Evolutionary conservation across 202 grass and related monocot species (phyloP), one percentile per base, ranked within the genome.

Genomic region (Musa balbisiana): DNA sequence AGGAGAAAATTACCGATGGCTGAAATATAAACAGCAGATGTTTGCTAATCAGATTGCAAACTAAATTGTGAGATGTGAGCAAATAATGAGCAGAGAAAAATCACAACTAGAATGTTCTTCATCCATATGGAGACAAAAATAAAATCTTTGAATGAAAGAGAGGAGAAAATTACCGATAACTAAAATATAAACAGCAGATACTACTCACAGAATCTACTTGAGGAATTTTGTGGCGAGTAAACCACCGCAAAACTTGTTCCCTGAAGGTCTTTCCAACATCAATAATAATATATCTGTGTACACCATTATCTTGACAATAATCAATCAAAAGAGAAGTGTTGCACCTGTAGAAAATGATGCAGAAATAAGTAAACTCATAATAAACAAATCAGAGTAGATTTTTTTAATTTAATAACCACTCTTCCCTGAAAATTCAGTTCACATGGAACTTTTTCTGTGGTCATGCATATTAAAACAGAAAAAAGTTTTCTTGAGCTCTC

Each of bases 251-350:
- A 78, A 97, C 90, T 91, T 97, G 93, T 75, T 97, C 93, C 73
- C 90, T 81, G 78, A 97, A 93, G 76, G 81, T 91, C 72, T 97
- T 97, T 77, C 93, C 93, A 65, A 86, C 88, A 82, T 97, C 93
- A 22, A 97, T 93, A 16, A 87, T 78, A 65, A 97, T 91, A 82
- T 97, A 93, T 29, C 79, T 85, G 75, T 87, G 93, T 64, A 55
- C 67, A 69, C 71, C 86, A 65, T 86, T 84, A 85, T 86, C 86
- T 84, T 85, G 88, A 73, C 82, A 84, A 80, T 91, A 97, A 62
- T 97, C 93, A 85, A 97, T 93, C 86, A 97, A 82, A 81, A 97
- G 84, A 77, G 90, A 97, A 71, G 93, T 97, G 80, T 93, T 93
- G 68, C 93, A 93, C 81, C 93, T 97, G 80, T 52, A 87, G 55